phyloP scores from a whole-genome alignment of 371 early-diverging fungal species.

The Apophysomyces trapeziformis region DNA sequence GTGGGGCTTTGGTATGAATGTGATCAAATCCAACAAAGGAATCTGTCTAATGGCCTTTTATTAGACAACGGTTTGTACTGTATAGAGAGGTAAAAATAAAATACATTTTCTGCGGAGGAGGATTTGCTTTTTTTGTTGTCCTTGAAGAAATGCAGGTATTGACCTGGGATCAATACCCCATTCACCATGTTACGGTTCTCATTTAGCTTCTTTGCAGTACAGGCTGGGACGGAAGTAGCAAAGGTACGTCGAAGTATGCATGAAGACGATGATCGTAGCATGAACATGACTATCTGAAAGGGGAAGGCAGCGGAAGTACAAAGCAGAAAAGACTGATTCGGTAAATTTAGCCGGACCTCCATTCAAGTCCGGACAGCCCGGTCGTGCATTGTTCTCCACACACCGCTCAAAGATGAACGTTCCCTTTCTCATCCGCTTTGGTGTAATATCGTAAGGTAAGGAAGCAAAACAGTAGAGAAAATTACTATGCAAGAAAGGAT shows the following conservation, averaged over 20 bases:
- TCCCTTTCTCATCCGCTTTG: conserved; percentile 9
- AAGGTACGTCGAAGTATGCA: not conserved
- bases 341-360: not conserved
- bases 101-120: not conserved
- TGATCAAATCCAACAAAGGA: conserved; percentile 12
- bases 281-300: not conserved
- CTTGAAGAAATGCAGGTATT: conserved; percentile 36
- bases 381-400: conserved; percentile 4
- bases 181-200: conserved; percentile 18
- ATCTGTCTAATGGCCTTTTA: not conserved
- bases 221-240: not conserved
- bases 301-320: not conserved
- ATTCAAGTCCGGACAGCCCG: not conserved
- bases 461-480: not conserved
- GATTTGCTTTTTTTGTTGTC: conserved; percentile 19
- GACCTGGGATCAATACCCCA: conserved; percentile 49
- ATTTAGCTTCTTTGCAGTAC: not conserved
- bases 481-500: not conserved
- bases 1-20: conserved; percentile 33
- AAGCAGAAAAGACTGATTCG: too few relatives aligned
- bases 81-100: not conserved
- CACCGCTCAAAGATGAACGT: not conserved
- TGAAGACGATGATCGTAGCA: not conserved
- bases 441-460: conserved; percentile 8
- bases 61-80: not conserved